These are phyloP conservation scores for Penicillium daleae DNA, from an alignment of 495 filamentous ascomycete genomes.

Conservation along the genomic window DNA sequence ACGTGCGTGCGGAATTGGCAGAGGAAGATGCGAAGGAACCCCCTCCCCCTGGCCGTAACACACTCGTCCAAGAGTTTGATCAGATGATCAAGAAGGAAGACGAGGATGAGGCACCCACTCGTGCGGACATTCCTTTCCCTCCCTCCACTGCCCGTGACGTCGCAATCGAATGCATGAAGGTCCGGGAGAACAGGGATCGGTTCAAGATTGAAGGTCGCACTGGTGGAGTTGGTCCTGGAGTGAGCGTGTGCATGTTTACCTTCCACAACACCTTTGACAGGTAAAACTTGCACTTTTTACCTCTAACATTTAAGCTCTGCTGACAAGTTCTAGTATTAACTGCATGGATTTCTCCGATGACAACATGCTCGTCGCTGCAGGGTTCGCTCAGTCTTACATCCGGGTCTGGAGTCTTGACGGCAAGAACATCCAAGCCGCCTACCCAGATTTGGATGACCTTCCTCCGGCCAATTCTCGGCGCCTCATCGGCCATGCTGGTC, in stretches of 20 bases:
- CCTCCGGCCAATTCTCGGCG: conserved; percentile 71
- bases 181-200: conserved; percentile 90
- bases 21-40: conserved; percentile 77
- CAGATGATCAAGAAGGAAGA: conserved; percentile 88
- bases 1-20: conserved; percentile 80
- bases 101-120: conserved; percentile 76
- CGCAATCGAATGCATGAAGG: conserved; percentile 88
- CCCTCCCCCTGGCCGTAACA: conserved; percentile 63
- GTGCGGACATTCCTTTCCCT: conserved; percentile 80
- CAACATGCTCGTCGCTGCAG: conserved; percentile 78
- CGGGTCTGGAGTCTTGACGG: conserved; percentile 90
- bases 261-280: conserved; percentile 93
- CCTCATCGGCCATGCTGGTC: conserved; percentile 87
- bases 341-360: conserved; percentile 94
- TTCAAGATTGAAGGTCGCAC: conserved; percentile 81
- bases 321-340: conserved; percentile 65
- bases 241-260: conserved; percentile 93
- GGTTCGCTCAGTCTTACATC: conserved; percentile 91
- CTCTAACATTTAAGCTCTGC: conserved; percentile 2
- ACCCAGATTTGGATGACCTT: conserved; percentile 42
- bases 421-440: conserved; percentile 57
- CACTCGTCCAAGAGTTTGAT: conserved; percentile 78
- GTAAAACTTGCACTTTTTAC: conserved; percentile 50
- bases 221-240: conserved; percentile 75
- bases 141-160: conserved; percentile 86